Evolutionary conservation across 2,329 filamentous ascomycete genomes (phyloP).

Genomic region (Passalora sequoiae): DNA sequence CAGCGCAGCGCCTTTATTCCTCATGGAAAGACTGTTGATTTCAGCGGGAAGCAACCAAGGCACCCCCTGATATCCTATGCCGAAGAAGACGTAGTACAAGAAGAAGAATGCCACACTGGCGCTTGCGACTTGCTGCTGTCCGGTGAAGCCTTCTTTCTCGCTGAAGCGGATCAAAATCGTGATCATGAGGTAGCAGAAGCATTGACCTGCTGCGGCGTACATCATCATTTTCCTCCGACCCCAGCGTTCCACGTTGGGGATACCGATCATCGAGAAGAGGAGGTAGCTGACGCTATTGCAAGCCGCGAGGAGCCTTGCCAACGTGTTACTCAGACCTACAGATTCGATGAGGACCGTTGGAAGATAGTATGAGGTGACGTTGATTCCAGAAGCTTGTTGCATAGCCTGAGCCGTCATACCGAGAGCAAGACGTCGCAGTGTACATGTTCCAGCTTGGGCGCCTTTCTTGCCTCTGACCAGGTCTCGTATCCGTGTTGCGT

Average conservation of each 20-base stretch:
- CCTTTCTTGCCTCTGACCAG: slow-evolving; percentile 46
- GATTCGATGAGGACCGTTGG: slow-evolving; percentile 56
- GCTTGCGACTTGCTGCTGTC: slow-evolving; percentile 30
- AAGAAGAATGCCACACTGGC: slow-evolving; percentile 49
- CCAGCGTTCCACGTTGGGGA: slow-evolving; percentile 47
- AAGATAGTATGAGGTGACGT: slow-evolving; percentile 47
- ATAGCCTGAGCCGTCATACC: slow-evolving; percentile 52
- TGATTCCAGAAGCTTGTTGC: slow-evolving; percentile 45
- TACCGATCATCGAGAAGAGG: slow-evolving; percentile 44
- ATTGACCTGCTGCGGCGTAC: slow-evolving; percentile 51
- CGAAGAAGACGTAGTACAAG: slow-evolving; percentile 52
- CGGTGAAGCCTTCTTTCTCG: slow-evolving; percentile 29
- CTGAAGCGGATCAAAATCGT: slow-evolving; percentile 45
- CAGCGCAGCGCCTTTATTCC: slow-evolving; percentile 46
- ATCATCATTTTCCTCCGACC: slow-evolving; percentile 58
- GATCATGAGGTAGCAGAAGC: slow-evolving; percentile 49
- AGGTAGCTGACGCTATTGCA: slow-evolving; percentile 50
- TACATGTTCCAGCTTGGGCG: slow-evolving; percentile 44
- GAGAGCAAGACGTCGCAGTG: slow-evolving; percentile 48
- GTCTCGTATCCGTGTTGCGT: slow-evolving; percentile 48
- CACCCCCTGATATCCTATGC: slow-evolving; percentile 37
- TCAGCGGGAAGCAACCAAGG: slow-evolving; percentile 44
- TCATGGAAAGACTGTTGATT: slow-evolving; percentile 47
- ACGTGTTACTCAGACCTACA: slow-evolving; percentile 50
- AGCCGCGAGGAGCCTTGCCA: slow-evolving; percentile 52